Conservation (phyloP, 257 asterid genomes). For the Plantago ovata region DNA sequence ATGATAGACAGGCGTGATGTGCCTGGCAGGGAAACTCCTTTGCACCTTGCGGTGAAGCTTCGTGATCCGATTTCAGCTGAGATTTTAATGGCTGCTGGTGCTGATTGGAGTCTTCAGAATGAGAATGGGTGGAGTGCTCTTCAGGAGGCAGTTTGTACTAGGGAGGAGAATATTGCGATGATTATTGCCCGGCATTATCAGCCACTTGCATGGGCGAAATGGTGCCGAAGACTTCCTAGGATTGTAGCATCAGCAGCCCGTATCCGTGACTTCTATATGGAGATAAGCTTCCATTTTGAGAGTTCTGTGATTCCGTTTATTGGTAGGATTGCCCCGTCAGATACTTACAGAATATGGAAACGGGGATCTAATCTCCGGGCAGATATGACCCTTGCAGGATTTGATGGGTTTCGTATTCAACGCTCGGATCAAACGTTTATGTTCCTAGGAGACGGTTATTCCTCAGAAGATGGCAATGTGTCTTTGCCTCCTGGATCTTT, state of each 20-base stretch:
- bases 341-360: slow-evolving; percentile 95
- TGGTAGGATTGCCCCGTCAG: slow-evolving; percentile 98
- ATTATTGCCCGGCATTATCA: slow-evolving; percentile 93
- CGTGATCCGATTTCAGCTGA: slow-evolving; percentile 80
- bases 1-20: slow-evolving; percentile 90
- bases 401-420: slow-evolving; percentile 96
- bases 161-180: slow-evolving; percentile 94
- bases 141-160: slow-evolving; percentile 98
- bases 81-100: slow-evolving; percentile 97
- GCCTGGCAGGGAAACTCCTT: slow-evolving; percentile 94
- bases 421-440: slow-evolving; percentile 96
- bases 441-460: slow-evolving; percentile 89
- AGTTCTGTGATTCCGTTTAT: slow-evolving; percentile 96
- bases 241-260: slow-evolving; percentile 82
- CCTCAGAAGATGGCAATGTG: slow-evolving; percentile 58
- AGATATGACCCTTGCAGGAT: slow-evolving; percentile 99
- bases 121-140: slow-evolving; percentile 99
- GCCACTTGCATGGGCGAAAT: slow-evolving; percentile 99
- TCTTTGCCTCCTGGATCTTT: slow-evolving; percentile 92
- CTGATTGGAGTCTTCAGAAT: slow-evolving; percentile 99
- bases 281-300: slow-evolving; percentile 95
- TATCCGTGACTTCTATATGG: slow-evolving; percentile 97
- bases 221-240: slow-evolving; percentile 99
- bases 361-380: slow-evolving; percentile 98
- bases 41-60: slow-evolving; percentile 88